Evolutionary conservation across 1,284 basidiomycete genomes (phyloP).

Genomic region (Cutaneotrichosporon arboriforme): DNA sequence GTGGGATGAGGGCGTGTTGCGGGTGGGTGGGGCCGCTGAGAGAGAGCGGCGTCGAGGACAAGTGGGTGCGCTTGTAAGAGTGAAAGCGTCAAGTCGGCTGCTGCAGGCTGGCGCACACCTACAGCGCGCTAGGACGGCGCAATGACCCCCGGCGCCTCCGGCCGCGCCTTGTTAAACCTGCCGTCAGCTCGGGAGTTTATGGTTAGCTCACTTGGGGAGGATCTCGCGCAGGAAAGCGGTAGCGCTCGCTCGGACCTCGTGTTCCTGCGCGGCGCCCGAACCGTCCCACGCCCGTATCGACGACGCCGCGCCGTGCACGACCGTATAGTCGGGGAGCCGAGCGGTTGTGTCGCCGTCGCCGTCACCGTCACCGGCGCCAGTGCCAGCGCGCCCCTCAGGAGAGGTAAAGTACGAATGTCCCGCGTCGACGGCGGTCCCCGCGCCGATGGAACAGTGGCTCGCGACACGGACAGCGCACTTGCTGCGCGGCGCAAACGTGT

Average conservation of each 20-base stretch:
- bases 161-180: conserved; percentile 5
- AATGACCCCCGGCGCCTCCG: background rate
- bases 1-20: no score
- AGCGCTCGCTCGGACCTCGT: conserved; percentile 75
- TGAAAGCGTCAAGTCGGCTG: no score
- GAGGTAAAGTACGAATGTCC: background rate
- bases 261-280: conserved; percentile 73
- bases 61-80: no score
- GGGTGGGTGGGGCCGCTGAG: no score
- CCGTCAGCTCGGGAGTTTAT: background rate
- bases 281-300: conserved; percentile 77
- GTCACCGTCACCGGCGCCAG: conserved; percentile 19
- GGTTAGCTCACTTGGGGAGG: conserved; percentile 62
- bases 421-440: background rate
- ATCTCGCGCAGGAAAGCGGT: conserved; percentile 84
- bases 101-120: no score
- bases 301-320: conserved; percentile 70
- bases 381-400: background rate
- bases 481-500: conserved; percentile 6
- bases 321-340: conserved; percentile 80
- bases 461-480: conserved; percentile 11
- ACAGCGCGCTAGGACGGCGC: no score
- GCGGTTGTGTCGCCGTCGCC: no score
- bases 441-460: conserved; percentile 7
- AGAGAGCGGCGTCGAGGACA: no score